Evolutionary conservation across 169 alveolate genomes (phyloP).

Genomic region (Babesia divergens): DNA sequence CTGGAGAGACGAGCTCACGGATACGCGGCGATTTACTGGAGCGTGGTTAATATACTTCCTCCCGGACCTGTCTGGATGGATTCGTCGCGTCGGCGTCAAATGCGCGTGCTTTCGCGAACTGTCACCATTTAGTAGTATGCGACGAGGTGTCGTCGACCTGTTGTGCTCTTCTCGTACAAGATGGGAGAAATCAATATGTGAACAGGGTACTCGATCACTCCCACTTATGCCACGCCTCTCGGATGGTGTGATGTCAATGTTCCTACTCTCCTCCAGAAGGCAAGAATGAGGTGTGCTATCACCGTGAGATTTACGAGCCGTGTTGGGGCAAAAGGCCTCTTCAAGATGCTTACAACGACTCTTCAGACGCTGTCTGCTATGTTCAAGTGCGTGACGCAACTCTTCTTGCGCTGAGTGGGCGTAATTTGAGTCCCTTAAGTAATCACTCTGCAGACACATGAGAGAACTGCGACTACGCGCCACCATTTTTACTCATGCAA

Average conservation of each 20-base stretch:
- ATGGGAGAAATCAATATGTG: background rate
- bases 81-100: background rate
- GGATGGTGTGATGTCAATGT: background rate
- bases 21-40: background rate
- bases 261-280: background rate
- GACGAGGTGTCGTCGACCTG: background rate
- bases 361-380: background rate
- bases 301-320: background rate
- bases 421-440: background rate
- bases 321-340: background rate
- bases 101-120: background rate
- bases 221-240: background rate
- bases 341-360: slow-evolving; percentile 11
- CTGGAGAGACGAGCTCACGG: background rate
- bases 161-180: background rate
- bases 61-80: background rate
- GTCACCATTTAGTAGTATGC: background rate
- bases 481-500: background rate
- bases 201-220: background rate
- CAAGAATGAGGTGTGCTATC: background rate
- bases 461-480: slow-evolving; percentile 35
- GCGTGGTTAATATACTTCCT: background rate
- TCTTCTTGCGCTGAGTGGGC: background rate
- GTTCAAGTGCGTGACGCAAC: slow-evolving; percentile 9
- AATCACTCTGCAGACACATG: slow-evolving; percentile 29